Conservation (phyloP, 2,329 filamentous ascomycete species). For the Hymenoscyphus scutula region DNA sequence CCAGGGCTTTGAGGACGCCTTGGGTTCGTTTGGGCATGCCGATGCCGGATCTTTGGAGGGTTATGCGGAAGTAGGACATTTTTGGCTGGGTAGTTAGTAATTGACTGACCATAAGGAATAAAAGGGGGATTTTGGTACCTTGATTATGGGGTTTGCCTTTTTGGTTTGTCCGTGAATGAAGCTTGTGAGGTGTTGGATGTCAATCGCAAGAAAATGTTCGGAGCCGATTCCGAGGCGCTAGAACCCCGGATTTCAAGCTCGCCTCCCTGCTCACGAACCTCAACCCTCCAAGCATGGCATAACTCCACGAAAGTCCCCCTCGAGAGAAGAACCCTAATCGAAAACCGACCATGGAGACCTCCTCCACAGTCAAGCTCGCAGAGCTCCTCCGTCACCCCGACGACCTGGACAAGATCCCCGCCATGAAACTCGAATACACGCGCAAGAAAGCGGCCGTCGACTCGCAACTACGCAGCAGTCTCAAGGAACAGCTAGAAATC, state of each 20-base stretch:
- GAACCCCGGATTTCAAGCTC: slow-evolving; percentile 15
- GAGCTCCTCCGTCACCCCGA: slow-evolving; percentile 94
- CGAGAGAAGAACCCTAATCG: slow-evolving; percentile 14
- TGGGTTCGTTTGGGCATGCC: slow-evolving; percentile 63
- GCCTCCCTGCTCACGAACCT: slow-evolving; percentile 7
- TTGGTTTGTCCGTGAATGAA: slow-evolving; percentile 5
- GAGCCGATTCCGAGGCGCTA: slow-evolving; percentile 11
- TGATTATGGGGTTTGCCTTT: slow-evolving; percentile 11
- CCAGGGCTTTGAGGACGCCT: slow-evolving; percentile 68
- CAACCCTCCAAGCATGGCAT: slow-evolving; percentile 24
- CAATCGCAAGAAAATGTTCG: slow-evolving; percentile 17
- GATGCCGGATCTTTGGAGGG: slow-evolving; percentile 69
- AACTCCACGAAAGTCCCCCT: slow-evolving; percentile 15
- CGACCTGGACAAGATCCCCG: slow-evolving; percentile 92
- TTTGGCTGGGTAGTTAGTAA: slow-evolving; percentile 20
- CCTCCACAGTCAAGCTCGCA: slow-evolving; percentile 62
- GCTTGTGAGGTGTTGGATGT: slow-evolving; percentile 13
- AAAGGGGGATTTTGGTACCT: slow-evolving; percentile 11
- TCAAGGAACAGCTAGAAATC: slow-evolving; percentile 89
- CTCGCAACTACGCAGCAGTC: slow-evolving; percentile 80
- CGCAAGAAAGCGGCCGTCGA: slow-evolving; percentile 93
- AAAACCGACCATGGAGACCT: slow-evolving; percentile 35
- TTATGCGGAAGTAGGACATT: slow-evolving; percentile 69
- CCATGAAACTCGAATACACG: slow-evolving; percentile 85
- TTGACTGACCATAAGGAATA: not conserved